A percentile compares a stretch with the other conserved stretches of the same genome.
Conservation (phyloP, 2,329 filamentous ascomycete species). For the Xylaria polymorpha region DNA sequence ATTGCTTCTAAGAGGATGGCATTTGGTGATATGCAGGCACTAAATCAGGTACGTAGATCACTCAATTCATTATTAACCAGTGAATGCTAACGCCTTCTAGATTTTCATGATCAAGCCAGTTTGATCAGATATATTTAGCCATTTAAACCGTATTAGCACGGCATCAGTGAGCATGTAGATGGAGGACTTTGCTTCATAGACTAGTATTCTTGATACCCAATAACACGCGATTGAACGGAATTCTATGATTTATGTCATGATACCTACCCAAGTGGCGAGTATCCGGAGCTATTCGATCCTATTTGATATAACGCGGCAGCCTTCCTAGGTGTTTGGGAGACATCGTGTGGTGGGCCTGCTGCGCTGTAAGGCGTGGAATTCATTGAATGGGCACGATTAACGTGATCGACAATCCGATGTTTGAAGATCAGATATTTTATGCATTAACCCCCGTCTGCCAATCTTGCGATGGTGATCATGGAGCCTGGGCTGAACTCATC, state of each 20-base stretch:
- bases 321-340: constrained; percentile 19
- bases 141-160: constrained; percentile 22
- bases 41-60: constrained; percentile 79
- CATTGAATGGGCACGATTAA: constrained; percentile 34
- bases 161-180: constrained; percentile 37
- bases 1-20: constrained; percentile 91
- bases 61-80: background rate
- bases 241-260: constrained; percentile 10
- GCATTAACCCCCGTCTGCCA: constrained; percentile 13
- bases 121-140: constrained; percentile 35
- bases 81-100: constrained; percentile 42
- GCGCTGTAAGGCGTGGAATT: constrained; percentile 23
- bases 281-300: constrained; percentile 14
- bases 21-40: constrained; percentile 80
- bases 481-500: constrained; percentile 16
- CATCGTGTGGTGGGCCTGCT: constrained; percentile 17
- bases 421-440: constrained; percentile 14
- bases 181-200: constrained; percentile 32
- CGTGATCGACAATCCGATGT: constrained; percentile 31
- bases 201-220: constrained; percentile 45
- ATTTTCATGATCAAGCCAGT: constrained; percentile 53
- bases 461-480: constrained; percentile 18
- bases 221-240: constrained; percentile 40
- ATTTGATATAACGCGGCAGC: constrained; percentile 23
- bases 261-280: constrained; percentile 36